Percentiles rank a stretch among this genome's conserved stretches.
These are phyloP conservation scores for Kockovaella imperatae DNA, from an alignment of 768 basidiomycete species.

Conservation along the genomic window DNA sequence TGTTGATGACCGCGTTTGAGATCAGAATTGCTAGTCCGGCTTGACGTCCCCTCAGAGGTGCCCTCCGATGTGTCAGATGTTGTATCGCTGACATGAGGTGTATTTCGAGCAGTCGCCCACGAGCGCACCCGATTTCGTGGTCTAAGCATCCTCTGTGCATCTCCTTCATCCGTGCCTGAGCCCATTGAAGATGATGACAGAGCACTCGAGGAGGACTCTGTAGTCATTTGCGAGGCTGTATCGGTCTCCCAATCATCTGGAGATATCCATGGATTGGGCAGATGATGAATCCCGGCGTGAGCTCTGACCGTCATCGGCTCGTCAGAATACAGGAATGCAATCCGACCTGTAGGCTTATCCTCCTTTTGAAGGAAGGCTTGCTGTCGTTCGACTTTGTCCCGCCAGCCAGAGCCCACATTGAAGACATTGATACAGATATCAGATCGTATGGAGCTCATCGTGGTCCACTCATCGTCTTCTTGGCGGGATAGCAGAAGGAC, in stretches of 20 bases:
- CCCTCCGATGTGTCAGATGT: too few species aligned
- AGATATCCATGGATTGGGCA: slow-evolving; percentile 32
- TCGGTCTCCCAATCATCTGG: too few species aligned
- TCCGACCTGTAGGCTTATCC: slow-evolving; percentile 61
- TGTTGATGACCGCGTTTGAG: too few species aligned
- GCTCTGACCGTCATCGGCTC: background rate
- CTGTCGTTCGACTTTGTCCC: slow-evolving; percentile 52
- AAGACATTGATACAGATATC: slow-evolving; percentile 66
- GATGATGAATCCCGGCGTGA: slow-evolving; percentile 23
- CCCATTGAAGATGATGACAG: slow-evolving; percentile 1
- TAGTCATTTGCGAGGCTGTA: too few species aligned
- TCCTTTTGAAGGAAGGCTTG: slow-evolving; percentile 61
- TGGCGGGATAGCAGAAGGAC: slow-evolving; percentile 50
- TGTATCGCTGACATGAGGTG: too few species aligned
- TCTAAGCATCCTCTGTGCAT: too few species aligned
- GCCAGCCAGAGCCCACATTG: slow-evolving; percentile 56
- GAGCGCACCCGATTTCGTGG: too few species aligned
- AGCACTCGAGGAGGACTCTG: too few species aligned
- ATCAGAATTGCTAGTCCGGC: too few species aligned
- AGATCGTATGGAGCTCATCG: slow-evolving; percentile 53
- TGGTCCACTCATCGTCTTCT: slow-evolving; percentile 53
- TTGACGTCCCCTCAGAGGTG: too few species aligned
- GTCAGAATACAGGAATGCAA: slow-evolving; percentile 26
- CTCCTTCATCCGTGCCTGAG: too few species aligned
- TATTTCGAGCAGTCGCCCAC: too few species aligned